Evolutionary conservation across 352 stramenopile genomes (phyloP).

Genomic region (Thalassiosira oceanica): DNA sequence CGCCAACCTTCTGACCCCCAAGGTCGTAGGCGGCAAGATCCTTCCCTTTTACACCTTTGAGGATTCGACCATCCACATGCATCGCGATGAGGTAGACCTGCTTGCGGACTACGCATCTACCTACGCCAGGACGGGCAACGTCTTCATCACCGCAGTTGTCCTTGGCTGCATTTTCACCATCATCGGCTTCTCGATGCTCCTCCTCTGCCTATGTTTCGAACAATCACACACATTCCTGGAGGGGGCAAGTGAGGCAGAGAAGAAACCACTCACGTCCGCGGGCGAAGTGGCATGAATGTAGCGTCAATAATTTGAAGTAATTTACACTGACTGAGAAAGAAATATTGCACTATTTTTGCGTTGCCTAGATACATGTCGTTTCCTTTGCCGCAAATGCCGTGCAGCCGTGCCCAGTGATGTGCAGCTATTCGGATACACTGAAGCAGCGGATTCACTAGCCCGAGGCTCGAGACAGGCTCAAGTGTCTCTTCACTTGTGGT

Average conservation of each 20-base stretch:
- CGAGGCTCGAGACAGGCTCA: no score
- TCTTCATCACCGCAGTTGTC: constrained; percentile 18
- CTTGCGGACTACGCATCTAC: constrained; percentile 17
- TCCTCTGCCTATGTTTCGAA: constrained; percentile 44
- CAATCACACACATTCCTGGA: constrained; percentile 29
- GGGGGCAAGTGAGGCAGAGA: constrained; percentile 4
- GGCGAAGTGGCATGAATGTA: no score
- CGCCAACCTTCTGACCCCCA: constrained; percentile 48
- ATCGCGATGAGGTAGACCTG: constrained; percentile 30
- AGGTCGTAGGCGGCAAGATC: constrained; percentile 55
- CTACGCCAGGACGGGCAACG: constrained; percentile 17
- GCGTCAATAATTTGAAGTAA: constrained; percentile 1
- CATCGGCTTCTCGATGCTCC: constrained; percentile 40
- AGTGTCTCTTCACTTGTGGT: no score
- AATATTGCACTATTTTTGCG: no score
- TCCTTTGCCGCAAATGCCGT: no score
- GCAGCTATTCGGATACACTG: no score
- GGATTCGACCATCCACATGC: constrained; percentile 36
- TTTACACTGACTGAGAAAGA: no score
- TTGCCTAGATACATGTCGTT: no score
- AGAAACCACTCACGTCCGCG: no score
- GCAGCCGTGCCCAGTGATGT: no score
- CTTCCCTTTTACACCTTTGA: constrained; percentile 42
- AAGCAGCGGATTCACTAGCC: no score
- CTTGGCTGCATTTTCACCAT: constrained; percentile 14